phyloP scores from a whole-genome alignment of 202 grass and related monocot species.

The Bolboschoenoplectus hybrid region DNA sequence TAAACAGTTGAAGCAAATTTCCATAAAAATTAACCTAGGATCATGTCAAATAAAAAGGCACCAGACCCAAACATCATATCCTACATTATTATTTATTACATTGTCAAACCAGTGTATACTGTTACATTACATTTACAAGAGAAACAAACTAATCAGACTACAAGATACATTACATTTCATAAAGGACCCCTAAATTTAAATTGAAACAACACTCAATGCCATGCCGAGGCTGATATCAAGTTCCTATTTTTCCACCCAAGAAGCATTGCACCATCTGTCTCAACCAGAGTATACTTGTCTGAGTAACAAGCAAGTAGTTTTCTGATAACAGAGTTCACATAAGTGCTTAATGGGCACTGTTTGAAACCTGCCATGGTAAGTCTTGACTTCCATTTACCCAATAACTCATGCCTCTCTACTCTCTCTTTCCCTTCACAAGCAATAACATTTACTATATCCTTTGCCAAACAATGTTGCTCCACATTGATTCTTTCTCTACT shows the following conservation, averaged over 20 bases:
- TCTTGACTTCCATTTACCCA: slow-evolving; percentile 95
- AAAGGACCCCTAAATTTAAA: slow-evolving; percentile 5
- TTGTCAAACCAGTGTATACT: slow-evolving; percentile 31
- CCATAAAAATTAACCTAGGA: not conserved
- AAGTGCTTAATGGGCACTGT: slow-evolving; percentile 76
- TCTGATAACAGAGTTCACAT: slow-evolving; percentile 95
- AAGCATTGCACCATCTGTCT: slow-evolving; percentile 80
- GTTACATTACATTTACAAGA: slow-evolving; percentile 39
- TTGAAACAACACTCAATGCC: slow-evolving; percentile 55
- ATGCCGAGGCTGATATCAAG: slow-evolving; percentile 94
- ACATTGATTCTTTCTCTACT: slow-evolving; percentile 88
- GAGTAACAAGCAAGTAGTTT: slow-evolving; percentile 78
- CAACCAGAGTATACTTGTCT: slow-evolving; percentile 84
- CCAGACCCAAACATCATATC: not conserved
- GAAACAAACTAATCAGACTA: slow-evolving; percentile 28
- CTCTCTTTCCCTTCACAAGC: slow-evolving; percentile 93
- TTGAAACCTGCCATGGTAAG: slow-evolving; percentile 94
- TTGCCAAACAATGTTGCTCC: slow-evolving; percentile 94
- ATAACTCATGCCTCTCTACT: slow-evolving; percentile 90
- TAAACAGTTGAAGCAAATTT: slow-evolving; percentile 1
- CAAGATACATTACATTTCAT: slow-evolving; percentile 9
- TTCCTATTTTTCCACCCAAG: slow-evolving; percentile 93
- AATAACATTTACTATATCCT: slow-evolving; percentile 95
- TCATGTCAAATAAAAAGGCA: not conserved
- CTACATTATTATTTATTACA: slow-evolving; percentile 30